phyloP scores from a whole-genome alignment of 2,329 filamentous ascomycete genomes.

The Colletotrichum siamense region DNA sequence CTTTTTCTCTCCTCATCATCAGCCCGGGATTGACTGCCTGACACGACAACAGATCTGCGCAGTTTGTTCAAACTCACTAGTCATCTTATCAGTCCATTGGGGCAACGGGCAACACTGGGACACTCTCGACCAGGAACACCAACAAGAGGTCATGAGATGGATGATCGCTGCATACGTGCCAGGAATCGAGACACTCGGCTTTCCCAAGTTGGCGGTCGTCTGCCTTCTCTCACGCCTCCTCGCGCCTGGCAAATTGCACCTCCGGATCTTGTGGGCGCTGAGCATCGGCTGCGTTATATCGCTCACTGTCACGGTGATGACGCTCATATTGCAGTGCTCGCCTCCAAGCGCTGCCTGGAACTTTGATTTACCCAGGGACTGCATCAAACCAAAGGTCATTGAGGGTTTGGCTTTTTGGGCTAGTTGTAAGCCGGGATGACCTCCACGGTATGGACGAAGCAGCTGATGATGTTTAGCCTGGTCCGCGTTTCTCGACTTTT shows the following conservation, averaged over 20 bases:
- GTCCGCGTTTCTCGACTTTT: conserved; percentile 26
- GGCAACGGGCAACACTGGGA: conserved; percentile 27
- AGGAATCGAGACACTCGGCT: conserved; percentile 29
- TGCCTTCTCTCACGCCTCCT: conserved; percentile 29
- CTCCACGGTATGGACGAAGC: background rate
- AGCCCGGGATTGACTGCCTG: background rate
- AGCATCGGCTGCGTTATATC: conserved; percentile 17
- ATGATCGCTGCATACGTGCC: conserved; percentile 30
- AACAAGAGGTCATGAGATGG: conserved; percentile 19
- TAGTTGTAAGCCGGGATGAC: background rate
- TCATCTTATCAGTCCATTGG: conserved; percentile 21
- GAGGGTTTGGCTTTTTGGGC: background rate
- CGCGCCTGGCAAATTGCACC: conserved; percentile 26
- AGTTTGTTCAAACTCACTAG: background rate
- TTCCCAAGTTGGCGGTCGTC: conserved; percentile 34
- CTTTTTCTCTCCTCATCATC: no score
- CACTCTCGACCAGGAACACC: conserved; percentile 17
- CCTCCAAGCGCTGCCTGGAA: conserved; percentile 28
- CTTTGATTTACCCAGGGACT: background rate
- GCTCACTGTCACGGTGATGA: conserved; percentile 23
- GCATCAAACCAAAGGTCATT: background rate
- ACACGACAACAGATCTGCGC: background rate
- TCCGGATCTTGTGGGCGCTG: conserved; percentile 27
- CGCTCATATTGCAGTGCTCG: conserved; percentile 27
- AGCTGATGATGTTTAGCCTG: background rate